Evolutionary conservation across 1,139 yeast species (phyloP), one percentile per base, ranked within the genome.

Genomic region (Yarrowia galli): DNA sequence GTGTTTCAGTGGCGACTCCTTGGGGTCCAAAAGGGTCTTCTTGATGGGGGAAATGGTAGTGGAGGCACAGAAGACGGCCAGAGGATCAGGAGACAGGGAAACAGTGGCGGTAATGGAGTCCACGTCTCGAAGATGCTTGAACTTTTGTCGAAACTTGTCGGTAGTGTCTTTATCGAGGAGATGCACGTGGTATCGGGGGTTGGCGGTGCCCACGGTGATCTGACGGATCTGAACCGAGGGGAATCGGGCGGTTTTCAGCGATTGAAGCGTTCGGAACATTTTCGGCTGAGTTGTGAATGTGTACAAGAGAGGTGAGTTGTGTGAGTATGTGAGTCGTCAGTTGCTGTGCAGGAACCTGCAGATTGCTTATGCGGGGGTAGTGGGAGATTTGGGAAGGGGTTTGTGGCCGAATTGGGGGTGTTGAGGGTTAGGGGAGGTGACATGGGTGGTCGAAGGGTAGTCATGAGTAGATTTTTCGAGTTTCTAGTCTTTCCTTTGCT

Each of bases 51-150:
- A 12, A 10, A 48, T 23, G 12, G 45, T 23, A 1, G 66, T 61
- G 20, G 56, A 61, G 46, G 66, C 66, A 7, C 66, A 61, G 32
- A 61, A 61, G 38, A 48, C 20, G 36, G 54, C 56, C 38, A 61
- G 66, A 13, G 66, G 66, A 28, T 61, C 56, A 0, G 36, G 13
- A 2, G 66, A 61, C 2, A 61, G 36, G 5, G 66, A 61, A 12
- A 61, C 54, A n/a, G 66, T 61, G 45, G 66, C 66, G 4, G 54
- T 61, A n/a, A 61, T 61, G 10, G 13, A 3, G 13, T 61, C 18
- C 10, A 61, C 66, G 38, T 61, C 46, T 46, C 66, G 20, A 9
- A 61, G 18, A 46, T 61, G 54, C 9, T 12, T 3, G 46, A 61
- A 61, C 46, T 61, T 46, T 7, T 61, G 36, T 18, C 46, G 45